Base-by-base conservation (phyloP, 768 basidiomycete genomes). In the Coprinopsis sp. region DNA sequence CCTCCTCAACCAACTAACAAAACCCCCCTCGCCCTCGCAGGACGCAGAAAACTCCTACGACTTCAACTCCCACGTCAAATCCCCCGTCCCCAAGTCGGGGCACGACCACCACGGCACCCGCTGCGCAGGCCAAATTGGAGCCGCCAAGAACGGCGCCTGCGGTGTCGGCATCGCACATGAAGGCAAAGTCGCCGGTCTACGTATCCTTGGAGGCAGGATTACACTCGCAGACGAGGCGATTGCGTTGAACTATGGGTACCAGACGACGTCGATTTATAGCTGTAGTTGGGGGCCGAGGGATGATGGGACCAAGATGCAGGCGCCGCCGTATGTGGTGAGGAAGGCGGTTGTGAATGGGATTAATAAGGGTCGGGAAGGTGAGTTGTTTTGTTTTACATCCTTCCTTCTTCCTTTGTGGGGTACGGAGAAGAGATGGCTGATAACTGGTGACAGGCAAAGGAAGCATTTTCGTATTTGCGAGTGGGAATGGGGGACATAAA, bases 281-380 rank as follows among this genome's bases (percentile, higher is more conserved):
- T 99, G 95, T 64, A 91, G 87, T 42, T 99, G 95, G 95, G 95
- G 95, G 3, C 96, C 96, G 3, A 86, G 92, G 0, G 95, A 98
- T 60, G 85, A 96, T 55, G 95, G 95, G 6, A 73, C 73, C 54
- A 81, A 86, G 3, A 97, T 97, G 94, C 95, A 97, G 57, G 91
- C 78, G 0, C 96, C 95, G 0, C 79, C 77, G 3, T 86, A 89
- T 58, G 73, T 99, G 33, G 94, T 98, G 57, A 74, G 87, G 57
- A 94, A 95, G 60, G 90, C 96, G 4, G 84, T 99, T 51, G 67
- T 96, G 25, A 94, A 97, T 54, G 95, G 96, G 21, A 79, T 96
- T 31, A 84, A 88, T 61, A 82, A 89, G 16, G 95, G 95, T 3
- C 79, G 48, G 21, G 48, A 34, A 14, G n/a, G n/a, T n/a, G n/a